phyloP scores from a whole-genome alignment of 2,329 filamentous ascomycete species.

The Incumbomyces delicatus region DNA sequence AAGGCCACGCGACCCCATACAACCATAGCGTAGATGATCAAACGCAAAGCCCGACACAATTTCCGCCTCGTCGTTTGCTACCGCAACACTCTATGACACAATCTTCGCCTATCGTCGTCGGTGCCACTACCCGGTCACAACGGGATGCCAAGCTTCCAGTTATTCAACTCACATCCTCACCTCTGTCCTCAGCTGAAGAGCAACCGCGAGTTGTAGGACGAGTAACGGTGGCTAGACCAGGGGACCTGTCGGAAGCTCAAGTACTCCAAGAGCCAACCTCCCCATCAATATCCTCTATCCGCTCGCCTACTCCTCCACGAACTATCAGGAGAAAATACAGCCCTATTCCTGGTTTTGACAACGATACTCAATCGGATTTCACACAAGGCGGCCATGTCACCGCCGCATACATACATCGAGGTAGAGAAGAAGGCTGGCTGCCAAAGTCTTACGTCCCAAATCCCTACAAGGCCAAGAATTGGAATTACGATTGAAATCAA shows the following conservation, averaged over 20 bases:
- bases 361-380: slow-evolving; percentile 21
- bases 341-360: slow-evolving; percentile 18
- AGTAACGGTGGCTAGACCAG: too few species aligned
- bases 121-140: slow-evolving; percentile 4
- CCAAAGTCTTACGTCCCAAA: slow-evolving; percentile 23
- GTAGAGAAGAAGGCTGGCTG: slow-evolving; percentile 14
- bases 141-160: slow-evolving; percentile 2
- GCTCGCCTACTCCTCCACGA: slow-evolving; percentile 6
- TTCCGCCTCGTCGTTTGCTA: not conserved
- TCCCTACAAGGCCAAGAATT: slow-evolving; percentile 24
- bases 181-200: not conserved
- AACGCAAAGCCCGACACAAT: slow-evolving; percentile 3
- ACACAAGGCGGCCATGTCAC: slow-evolving; percentile 21
- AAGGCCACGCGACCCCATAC: not conserved
- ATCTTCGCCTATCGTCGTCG: slow-evolving; percentile 1
- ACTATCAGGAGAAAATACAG: slow-evolving; percentile 12
- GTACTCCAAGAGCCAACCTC: not conserved
- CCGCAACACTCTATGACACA: not conserved
- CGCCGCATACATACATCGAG: slow-evolving; percentile 19
- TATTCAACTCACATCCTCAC: not conserved
- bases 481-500: not conserved
- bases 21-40: not conserved
- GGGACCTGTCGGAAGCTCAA: not conserved
- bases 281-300: slow-evolving; percentile 9
- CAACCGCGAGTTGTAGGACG: not conserved